These are phyloP conservation scores for Glycine latifolia DNA, from an alignment of 306 rosid genomes.

Conservation along the genomic window DNA sequence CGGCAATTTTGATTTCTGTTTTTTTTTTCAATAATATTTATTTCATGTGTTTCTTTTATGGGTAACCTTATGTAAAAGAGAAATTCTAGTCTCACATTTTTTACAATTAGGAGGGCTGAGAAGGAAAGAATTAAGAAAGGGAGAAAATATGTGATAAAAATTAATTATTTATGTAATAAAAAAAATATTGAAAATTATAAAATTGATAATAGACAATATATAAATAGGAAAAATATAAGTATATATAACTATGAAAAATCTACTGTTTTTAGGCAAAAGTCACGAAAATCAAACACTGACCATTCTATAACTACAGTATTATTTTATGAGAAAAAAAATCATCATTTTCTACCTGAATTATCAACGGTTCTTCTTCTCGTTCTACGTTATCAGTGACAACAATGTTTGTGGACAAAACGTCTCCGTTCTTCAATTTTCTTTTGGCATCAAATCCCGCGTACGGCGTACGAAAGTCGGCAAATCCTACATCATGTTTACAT, in stretches of 20 bases:
- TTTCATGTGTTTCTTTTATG: neutral
- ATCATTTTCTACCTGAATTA: neutral
- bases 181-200: too few species aligned
- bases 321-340: too few species aligned
- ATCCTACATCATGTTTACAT: neutral
- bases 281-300: too few species aligned
- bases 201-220: too few species aligned
- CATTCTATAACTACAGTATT: too few species aligned
- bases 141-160: too few species aligned
- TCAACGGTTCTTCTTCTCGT: neutral
- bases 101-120: neutral
- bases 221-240: too few species aligned
- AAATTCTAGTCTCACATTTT: neutral
- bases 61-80: neutral
- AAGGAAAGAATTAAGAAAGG: too few species aligned
- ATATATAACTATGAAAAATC: too few species aligned
- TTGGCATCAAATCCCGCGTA: neutral
- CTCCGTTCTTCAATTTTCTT: constrained; percentile 3
- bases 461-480: neutral
- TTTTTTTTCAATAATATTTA: neutral
- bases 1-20: neutral
- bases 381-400: neutral
- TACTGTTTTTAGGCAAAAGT: too few species aligned
- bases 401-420: neutral
- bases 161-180: too few species aligned